phyloP scores from a whole-genome alignment of 495 filamentous ascomycete genomes.

The Poronia punctata region DNA sequence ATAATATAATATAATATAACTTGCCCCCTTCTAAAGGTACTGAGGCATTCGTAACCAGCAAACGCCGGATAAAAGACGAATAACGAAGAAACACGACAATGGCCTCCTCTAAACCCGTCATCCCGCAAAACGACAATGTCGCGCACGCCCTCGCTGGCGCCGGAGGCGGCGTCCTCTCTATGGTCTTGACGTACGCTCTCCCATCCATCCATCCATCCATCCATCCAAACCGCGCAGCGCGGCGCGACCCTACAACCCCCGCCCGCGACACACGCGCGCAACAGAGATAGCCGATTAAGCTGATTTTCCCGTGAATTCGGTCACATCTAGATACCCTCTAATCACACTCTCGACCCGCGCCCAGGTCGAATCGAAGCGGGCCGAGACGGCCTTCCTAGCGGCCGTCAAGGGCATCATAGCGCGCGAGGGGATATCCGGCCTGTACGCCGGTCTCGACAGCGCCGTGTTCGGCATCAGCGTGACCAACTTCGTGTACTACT shows the following conservation, averaged over 20 bases:
- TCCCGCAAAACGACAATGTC: conserved; percentile 80
- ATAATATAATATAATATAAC: no score
- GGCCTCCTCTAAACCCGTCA: conserved; percentile 38
- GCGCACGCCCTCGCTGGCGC: conserved; percentile 83
- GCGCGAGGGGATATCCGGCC: conserved; percentile 78
- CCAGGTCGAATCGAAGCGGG: conserved; percentile 93
- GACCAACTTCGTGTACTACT: conserved; percentile 99
- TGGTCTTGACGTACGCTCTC: conserved; percentile 74
- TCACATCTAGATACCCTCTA: conserved; percentile 84
- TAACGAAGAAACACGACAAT: conserved; percentile 19
- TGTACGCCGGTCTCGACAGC: conserved; percentile 83
- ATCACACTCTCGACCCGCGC: conserved; percentile 97
- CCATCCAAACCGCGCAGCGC: neutral
- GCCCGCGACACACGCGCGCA: neutral
- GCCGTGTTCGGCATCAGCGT: conserved; percentile 96
- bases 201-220: neutral
- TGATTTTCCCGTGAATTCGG: conserved; percentile 13
- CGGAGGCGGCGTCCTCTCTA: conserved; percentile 87
- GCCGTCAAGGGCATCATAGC: conserved; percentile 82
- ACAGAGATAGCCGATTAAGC: neutral
- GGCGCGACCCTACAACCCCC: neutral
- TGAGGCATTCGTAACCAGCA: no score
- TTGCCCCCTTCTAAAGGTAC: no score
- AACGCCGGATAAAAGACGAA: neutral
- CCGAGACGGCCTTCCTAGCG: conserved; percentile 70